A percentile compares a stretch with the other conserved stretches of the same genome.
Conservation (phyloP, 2,329 filamentous ascomycete genomes). For the Paracoccidioides lutzii region DNA sequence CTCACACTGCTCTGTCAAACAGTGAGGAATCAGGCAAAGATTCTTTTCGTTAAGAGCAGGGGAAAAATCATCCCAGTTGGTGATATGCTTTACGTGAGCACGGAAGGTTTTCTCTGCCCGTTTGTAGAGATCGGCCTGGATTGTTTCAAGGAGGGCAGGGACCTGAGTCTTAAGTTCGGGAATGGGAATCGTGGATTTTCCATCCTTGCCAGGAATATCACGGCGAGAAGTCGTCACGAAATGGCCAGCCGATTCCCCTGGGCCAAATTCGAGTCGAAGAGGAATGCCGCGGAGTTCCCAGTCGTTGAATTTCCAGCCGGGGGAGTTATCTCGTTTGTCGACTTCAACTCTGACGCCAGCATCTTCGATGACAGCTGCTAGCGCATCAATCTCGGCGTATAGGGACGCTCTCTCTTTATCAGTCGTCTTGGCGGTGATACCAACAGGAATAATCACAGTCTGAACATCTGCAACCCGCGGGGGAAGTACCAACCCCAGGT, state of each 20-base stretch:
- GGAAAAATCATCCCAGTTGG: slow-evolving; percentile 81
- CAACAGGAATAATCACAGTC: slow-evolving; percentile 78
- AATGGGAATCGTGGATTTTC: slow-evolving; percentile 70
- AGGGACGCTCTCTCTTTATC: slow-evolving; percentile 67
- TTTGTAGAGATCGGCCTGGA: slow-evolving; percentile 69
- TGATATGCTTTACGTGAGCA: slow-evolving; percentile 66
- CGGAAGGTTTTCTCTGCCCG: slow-evolving; percentile 68
- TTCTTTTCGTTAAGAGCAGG: slow-evolving; percentile 87
- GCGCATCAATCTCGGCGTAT: slow-evolving; percentile 58
- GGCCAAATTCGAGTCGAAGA: slow-evolving; percentile 86
- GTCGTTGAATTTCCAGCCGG: slow-evolving; percentile 97
- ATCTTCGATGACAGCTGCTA: slow-evolving; percentile 56
- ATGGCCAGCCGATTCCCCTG: slow-evolving; percentile 78
- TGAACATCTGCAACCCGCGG: slow-evolving; percentile 81
- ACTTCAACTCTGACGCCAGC: slow-evolving; percentile 65
- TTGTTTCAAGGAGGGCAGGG: slow-evolving; percentile 71
- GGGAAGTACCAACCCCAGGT: slow-evolving; percentile 88
- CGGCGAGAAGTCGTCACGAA: slow-evolving; percentile 78
- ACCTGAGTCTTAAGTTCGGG: slow-evolving; percentile 59
- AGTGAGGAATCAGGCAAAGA: slow-evolving; percentile 83
- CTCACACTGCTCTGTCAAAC: slow-evolving; percentile 71
- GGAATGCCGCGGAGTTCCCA: slow-evolving; percentile 96
- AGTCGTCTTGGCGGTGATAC: slow-evolving; percentile 75
- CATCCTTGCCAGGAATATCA: slow-evolving; percentile 52
- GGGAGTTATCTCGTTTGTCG: slow-evolving; percentile 81